phyloP scores from a whole-genome alignment of 768 basidiomycete species.

The Scleroderma bovista region DNA sequence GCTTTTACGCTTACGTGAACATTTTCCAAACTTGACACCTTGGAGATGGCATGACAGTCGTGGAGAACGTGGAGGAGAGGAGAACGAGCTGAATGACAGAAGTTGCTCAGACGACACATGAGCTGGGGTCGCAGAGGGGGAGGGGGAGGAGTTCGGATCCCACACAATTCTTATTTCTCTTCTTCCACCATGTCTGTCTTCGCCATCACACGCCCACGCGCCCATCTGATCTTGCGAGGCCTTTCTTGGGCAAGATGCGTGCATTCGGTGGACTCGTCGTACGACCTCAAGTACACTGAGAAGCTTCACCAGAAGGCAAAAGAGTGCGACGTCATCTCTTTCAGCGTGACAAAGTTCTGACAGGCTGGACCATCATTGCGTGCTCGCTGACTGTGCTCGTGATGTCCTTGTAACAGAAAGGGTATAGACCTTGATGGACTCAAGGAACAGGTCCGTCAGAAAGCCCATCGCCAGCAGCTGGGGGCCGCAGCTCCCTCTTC shows the following conservation, averaged over 20 bases:
- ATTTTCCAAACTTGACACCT: too few relatives aligned
- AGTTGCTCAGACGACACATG: too few relatives aligned
- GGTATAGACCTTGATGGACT: slow-evolving; percentile 38
- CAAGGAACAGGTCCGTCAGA: slow-evolving; percentile 23
- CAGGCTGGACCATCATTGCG: slow-evolving; percentile 12
- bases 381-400: slow-evolving; percentile 7
- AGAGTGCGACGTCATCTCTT: slow-evolving; percentile 44
- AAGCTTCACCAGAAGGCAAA: slow-evolving; percentile 60
- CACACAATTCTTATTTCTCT: too few relatives aligned
- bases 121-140: too few relatives aligned
- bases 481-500: slow-evolving; percentile 13
- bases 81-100: too few relatives aligned
- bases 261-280: slow-evolving; percentile 11
- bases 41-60: too few relatives aligned
- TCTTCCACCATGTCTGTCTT: not conserved
- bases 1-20: not conserved
- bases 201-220: not conserved
- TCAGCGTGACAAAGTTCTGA: slow-evolving; percentile 9
- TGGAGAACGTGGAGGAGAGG: too few relatives aligned
- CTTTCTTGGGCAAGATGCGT: slow-evolving; percentile 9
- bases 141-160: too few relatives aligned
- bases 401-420: slow-evolving; percentile 27
- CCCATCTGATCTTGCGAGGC: not conserved
- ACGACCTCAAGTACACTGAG: slow-evolving; percentile 57
- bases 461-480: slow-evolving; percentile 27